phyloP scores from a whole-genome alignment of 495 filamentous ascomycete species.

The Paragyromitra xinjiangensis region DNA sequence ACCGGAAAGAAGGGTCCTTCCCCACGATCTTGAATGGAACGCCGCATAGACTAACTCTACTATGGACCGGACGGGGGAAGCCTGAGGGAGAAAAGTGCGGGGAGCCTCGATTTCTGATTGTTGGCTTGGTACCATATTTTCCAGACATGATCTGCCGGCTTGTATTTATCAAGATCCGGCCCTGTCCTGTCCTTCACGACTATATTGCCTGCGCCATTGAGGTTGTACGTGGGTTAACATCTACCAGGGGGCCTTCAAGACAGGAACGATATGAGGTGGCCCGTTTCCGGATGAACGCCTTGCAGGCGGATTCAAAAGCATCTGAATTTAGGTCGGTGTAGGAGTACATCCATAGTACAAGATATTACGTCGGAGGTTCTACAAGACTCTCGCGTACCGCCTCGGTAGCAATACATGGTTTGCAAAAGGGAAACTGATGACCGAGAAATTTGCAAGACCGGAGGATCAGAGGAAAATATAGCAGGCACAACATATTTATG shows the following conservation, averaged over 20 bases:
- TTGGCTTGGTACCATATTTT: conserved; percentile 38
- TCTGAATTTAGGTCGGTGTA: conserved; percentile 14
- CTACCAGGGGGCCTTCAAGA: conserved; percentile 26
- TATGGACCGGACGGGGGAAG: conserved; percentile 17
- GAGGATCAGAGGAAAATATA: conserved; percentile 5
- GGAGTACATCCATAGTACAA: conserved; percentile 31
- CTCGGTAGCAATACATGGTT: conserved; percentile 32
- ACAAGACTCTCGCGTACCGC: conserved; percentile 2
- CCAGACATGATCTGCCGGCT: conserved; percentile 42
- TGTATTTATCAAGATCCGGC: conserved; percentile 43
- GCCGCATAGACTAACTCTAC: conserved; percentile 24
- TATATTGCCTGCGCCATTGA: conserved; percentile 30
- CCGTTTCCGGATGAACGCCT: conserved; percentile 41
- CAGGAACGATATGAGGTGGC: conserved; percentile 28
- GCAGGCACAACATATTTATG: conserved; percentile 16
- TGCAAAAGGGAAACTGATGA: conserved; percentile 21
- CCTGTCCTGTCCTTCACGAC: conserved; percentile 26
- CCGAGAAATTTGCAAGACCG: conserved; percentile 9
- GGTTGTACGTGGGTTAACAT: conserved; percentile 34
- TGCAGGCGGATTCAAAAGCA: conserved; percentile 20
- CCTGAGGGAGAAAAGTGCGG: conserved; percentile 26
- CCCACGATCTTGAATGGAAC: conserved; percentile 45
- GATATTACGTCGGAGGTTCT: conserved; percentile 1
- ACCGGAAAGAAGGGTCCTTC: conserved; percentile 25
- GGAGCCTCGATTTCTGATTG: conserved; percentile 29